Conservation (phyloP, 2,329 filamentous ascomycete genomes). For the Clarireedia homoeocarpa region DNA sequence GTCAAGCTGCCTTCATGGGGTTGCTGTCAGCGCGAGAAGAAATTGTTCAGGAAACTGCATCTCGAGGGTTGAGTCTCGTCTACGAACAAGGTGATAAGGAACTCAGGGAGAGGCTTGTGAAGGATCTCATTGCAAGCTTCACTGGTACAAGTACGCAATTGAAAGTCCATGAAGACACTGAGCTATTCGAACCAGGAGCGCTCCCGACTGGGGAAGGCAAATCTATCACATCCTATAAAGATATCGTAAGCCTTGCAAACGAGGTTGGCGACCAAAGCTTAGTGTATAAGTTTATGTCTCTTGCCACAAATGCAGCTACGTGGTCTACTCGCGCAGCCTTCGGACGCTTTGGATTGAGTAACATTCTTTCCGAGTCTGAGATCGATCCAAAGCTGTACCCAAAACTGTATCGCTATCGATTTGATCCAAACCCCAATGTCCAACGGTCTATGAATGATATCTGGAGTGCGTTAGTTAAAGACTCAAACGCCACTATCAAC, state of each 20-base stretch:
- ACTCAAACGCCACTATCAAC: slow-evolving; percentile 68
- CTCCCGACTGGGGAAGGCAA: slow-evolving; percentile 33
- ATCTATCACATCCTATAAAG: slow-evolving; percentile 91
- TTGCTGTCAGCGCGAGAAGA: slow-evolving; percentile 85
- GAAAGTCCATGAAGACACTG: slow-evolving; percentile 83
- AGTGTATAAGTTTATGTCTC: slow-evolving; percentile 98
- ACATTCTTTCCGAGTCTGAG: slow-evolving; percentile 78
- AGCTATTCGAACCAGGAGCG: slow-evolving; percentile 42
- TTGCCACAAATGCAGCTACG: slow-evolving; percentile 90
- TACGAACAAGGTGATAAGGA: slow-evolving; percentile 84
- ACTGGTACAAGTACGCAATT: slow-evolving; percentile 60
- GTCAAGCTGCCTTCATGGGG: slow-evolving; percentile 80
- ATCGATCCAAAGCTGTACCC: slow-evolving; percentile 92
- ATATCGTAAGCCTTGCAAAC: slow-evolving; percentile 90
- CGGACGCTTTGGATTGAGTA: slow-evolving; percentile 86
- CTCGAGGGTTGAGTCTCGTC: slow-evolving; percentile 80
- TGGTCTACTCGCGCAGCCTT: slow-evolving; percentile 98
- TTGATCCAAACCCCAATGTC: slow-evolving; percentile 90
- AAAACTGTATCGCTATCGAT: slow-evolving; percentile 88
- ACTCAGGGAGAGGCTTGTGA: slow-evolving; percentile 68
- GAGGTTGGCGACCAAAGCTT: slow-evolving; percentile 93
- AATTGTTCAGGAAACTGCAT: slow-evolving; percentile 91
- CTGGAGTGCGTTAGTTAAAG: slow-evolving; percentile 92
- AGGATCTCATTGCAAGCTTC: slow-evolving; percentile 67
- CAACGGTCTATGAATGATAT: slow-evolving; percentile 96